Evolutionary conservation across 495 filamentous ascomycete genomes (phyloP), one percentile per base, ranked within the genome.

Genomic region (Articulospora tetracladia): DNA sequence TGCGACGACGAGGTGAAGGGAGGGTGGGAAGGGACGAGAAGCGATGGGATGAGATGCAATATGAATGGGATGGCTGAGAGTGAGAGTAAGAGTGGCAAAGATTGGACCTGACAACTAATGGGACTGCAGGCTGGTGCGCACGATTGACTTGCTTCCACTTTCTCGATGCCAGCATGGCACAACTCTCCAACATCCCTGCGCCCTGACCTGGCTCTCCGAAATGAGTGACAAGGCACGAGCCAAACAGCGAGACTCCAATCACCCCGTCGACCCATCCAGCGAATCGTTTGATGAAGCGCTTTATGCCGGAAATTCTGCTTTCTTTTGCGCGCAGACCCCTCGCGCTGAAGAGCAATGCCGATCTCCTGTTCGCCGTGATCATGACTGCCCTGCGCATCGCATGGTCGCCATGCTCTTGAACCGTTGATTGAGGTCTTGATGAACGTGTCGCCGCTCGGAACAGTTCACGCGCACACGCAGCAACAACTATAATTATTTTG

Each of bases 241-340:
- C 50, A 53, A 53, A 53, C 50, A 53, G 50, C 41, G 17, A 17
- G 11, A 53, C 13, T 27, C 17, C 50, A 53, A 30, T 19, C 25
- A 12, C 28, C 50, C 25, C 50, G 25, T 30, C 50, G 12, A 19
- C 48, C 23, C n/a, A n/a, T 12, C 22, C 48, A 22, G n/a, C 25
- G 22, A 53, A 25, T 28, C 15, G 55, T 58, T 58, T 58, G 55
- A 58, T 58, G 41, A 58, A 49, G 55, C 55, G 55, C 55, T 58
- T 58, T 44, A 58, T 58, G 55, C 55, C 25, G 19, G 55, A 32
- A 27, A 20, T 19, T 7, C 12, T n/a, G n/a, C 25, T 53, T 51
- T 26, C 50, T 53, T 26, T 53, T 53, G 23, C 28, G 4, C 17
- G 12, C 50, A 28, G 7, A 26, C 26, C 25, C 4, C 39, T 3